Percentiles rank a stretch among this genome's conserved stretches.
These are phyloP conservation scores for Henningerozyma blattae DNA, from an alignment of 805 yeast genomes.

Conservation along the genomic window DNA sequence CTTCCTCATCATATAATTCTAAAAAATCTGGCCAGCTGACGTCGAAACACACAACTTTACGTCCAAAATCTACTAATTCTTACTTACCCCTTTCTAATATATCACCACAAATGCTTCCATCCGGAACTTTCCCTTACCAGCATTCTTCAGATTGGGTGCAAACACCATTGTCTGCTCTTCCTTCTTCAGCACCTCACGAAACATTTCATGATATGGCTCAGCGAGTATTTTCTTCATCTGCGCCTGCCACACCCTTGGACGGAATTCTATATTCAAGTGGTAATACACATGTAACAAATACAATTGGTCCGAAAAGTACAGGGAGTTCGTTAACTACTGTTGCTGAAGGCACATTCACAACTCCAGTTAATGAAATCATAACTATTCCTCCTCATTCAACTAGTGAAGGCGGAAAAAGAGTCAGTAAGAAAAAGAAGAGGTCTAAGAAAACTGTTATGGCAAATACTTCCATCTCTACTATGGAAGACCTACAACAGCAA, in stretches of 20 bases:
- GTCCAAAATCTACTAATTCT: no score
- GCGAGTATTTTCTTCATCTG: constrained; percentile 1
- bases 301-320: neutral
- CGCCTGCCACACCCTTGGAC: constrained; percentile 3
- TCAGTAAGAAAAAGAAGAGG: neutral
- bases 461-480: neutral
- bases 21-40: no score
- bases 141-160: no score
- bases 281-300: no score
- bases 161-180: neutral
- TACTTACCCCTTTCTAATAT: no score
- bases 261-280: neutral
- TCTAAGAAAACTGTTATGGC: neutral
- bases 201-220: neutral
- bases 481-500: neutral
- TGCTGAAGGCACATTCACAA: neutral
- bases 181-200: neutral
- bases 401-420: neutral
- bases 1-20: no score
- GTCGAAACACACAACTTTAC: no score
- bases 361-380: no score
- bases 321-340: neutral
- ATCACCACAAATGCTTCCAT: no score
- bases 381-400: neutral
- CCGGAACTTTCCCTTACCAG: no score